Conservation (phyloP, 2,329 filamentous ascomycete species). For the Botryotinia calthae region DNA sequence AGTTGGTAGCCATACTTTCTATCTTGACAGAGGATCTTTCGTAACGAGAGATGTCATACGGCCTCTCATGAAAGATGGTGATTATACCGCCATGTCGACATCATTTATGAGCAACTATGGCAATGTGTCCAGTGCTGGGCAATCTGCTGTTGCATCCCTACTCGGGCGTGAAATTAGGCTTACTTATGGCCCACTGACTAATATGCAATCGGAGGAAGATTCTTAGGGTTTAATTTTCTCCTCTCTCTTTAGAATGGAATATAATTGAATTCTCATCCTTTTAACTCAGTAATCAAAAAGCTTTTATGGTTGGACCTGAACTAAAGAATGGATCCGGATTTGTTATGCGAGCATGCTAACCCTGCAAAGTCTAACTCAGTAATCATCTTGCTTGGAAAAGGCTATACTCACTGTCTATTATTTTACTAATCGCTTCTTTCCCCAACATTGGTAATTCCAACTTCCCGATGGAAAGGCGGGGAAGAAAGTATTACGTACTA, state of each 20-base stretch:
- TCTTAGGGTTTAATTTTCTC: background rate
- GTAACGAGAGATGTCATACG: slow-evolving; percentile 10
- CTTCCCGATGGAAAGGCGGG: background rate
- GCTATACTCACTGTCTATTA: background rate
- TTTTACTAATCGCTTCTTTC: background rate
- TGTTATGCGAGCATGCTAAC: background rate
- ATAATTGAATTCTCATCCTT: background rate
- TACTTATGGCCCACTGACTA: background rate
- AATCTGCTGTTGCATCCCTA: slow-evolving; percentile 5
- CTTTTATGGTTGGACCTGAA: background rate
- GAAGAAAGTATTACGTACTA: slow-evolving; percentile 3
- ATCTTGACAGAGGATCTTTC: slow-evolving; percentile 10
- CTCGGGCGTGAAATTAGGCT: background rate
- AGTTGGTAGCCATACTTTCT: slow-evolving; percentile 9
- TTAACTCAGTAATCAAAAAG: background rate
- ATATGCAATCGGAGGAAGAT: background rate
- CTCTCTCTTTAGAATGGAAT: background rate
- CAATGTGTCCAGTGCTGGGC: background rate
- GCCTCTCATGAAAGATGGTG: slow-evolving; percentile 4
- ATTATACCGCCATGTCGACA: background rate
- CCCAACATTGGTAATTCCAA: background rate
- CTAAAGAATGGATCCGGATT: background rate
- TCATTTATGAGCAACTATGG: background rate
- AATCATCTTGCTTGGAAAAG: background rate
- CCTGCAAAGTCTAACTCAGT: background rate